These are phyloP conservation scores for Aegilops bicornis DNA, from an alignment of 176 grass and related monocot species.

Conservation along the genomic window DNA sequence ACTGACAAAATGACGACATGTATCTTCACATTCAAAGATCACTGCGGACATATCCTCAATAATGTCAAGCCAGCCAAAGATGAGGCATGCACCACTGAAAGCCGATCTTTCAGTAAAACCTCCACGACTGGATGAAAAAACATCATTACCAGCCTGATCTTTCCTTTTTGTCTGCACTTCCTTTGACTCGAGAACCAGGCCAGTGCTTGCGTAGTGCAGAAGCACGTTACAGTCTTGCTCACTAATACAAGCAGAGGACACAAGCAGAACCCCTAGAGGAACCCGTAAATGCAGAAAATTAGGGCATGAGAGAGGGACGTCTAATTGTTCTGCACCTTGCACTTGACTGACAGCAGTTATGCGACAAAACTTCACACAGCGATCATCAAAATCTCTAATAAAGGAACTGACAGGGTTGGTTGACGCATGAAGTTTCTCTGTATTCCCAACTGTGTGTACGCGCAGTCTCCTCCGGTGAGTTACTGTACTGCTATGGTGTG, in stretches of 20 bases:
- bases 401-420: conserved; percentile 31
- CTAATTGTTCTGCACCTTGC: conserved; percentile 23
- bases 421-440: not conserved
- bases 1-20: conserved; percentile 41
- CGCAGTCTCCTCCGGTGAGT: conserved; percentile 47
- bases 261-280: conserved; percentile 67
- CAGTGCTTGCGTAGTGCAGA: conserved; percentile 58
- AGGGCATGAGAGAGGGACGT: conserved; percentile 9
- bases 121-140: conserved; percentile 2
- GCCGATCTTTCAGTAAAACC: conserved; percentile 40
- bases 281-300: conserved; percentile 58
- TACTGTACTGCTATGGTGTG: conserved; percentile 16
- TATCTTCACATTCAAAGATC: conserved; percentile 65
- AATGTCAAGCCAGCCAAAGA: conserved; percentile 65
- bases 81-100: conserved; percentile 49
- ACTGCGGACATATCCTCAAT: conserved; percentile 57
- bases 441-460: conserved; percentile 18
- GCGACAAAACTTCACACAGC: conserved; percentile 28
- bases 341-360: not conserved
- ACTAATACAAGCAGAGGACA: conserved; percentile 41
- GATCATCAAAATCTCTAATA: conserved; percentile 49
- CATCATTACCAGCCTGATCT: conserved; percentile 11
- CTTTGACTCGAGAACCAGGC: conserved; percentile 42
- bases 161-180: conserved; percentile 30
- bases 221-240: conserved; percentile 47